Base-by-base conservation (phyloP, 345 rosid genomes). In the Fremontodendron californicum region DNA sequence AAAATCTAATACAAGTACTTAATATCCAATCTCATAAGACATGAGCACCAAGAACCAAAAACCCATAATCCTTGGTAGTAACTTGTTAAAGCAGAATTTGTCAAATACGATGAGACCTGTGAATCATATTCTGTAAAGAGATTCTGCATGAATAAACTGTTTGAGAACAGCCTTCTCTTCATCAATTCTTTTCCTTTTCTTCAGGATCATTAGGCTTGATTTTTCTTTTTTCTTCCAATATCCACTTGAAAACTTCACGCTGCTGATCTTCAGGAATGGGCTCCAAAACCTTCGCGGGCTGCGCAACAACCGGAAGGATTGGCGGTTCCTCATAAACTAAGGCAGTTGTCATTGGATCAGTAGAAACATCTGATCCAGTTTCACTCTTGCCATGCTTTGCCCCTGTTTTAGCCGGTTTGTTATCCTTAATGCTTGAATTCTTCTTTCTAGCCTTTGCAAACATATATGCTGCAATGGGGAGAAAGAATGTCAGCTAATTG, bases 211-310 rank as follows among this genome's bases (percentile, higher is more conserved):
- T 88, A 52, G 92, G 93, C 75, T 86, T 87, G 6, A 74, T 45
- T 84, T 86, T 90, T 76, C 94, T 82, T 81, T 91, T 90, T 87
- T 92, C 95, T 80, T 88, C 95, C 89, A 89, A 74, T 5, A 92
- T 86, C 93, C 97, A 92, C 29, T 84, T 66, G 89, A 90, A 89
- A 54, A 92, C 89, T 79, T 90, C 92, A 6, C 85, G 86, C 74
- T 92, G 96, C 79, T 87, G 89, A 73, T 88, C 90, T 81, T 89
- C 92, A 71, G 93, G 84, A 57, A 92, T 60, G 18, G 92, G 95
- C 75, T 86, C 87, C 79, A 15, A 80, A 61, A 74, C 73, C 61
- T 82, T 83, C 43, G 81, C 65, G 57, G 80, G 86, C 78, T 81
- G 80, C 21, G 80, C 74, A 33, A 78, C 63, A 65, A 78, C 45